These are phyloP conservation scores for Musa troglodytarum DNA, from an alignment of 176 grass and related monocot species.

Conservation along the genomic window DNA sequence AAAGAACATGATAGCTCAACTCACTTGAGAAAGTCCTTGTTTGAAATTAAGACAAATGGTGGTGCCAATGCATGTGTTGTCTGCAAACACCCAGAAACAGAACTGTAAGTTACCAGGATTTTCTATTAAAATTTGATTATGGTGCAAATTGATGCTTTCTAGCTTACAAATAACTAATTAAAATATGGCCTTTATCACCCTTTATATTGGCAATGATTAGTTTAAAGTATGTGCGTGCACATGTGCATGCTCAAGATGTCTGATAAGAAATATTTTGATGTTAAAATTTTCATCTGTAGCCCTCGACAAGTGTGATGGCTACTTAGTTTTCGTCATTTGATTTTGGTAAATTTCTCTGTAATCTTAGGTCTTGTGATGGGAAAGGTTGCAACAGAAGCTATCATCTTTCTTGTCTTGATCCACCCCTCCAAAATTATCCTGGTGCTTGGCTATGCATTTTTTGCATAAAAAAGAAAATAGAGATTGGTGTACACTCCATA, in stretches of 20 bases:
- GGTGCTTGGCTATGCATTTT: slow-evolving; percentile 57
- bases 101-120: slow-evolving; percentile 43
- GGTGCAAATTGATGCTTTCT: neutral
- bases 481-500: slow-evolving; percentile 54
- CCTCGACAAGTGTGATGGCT: neutral
- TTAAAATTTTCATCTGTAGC: neutral
- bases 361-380: slow-evolving; percentile 52
- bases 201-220: slow-evolving; percentile 8
- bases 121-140: neutral
- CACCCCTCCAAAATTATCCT: slow-evolving; percentile 40
- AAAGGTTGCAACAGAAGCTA: slow-evolving; percentile 53
- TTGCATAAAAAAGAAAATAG: slow-evolving; percentile 62
- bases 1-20: neutral
- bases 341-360: slow-evolving; percentile 10
- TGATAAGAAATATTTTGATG: too few species aligned
- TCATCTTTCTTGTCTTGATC: slow-evolving; percentile 69
- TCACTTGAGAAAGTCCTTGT: neutral
- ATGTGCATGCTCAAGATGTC: too few species aligned
- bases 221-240: neutral
- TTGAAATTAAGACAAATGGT: slow-evolving; percentile 21
- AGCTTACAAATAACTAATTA: slow-evolving; percentile 8
- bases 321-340: slow-evolving; percentile 2
- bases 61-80: slow-evolving; percentile 32
- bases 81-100: slow-evolving; percentile 46
- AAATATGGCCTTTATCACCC: neutral